Conservation (phyloP, 2,329 filamentous ascomycete genomes). For the Sporothrix brunneoviolacea region DNA sequence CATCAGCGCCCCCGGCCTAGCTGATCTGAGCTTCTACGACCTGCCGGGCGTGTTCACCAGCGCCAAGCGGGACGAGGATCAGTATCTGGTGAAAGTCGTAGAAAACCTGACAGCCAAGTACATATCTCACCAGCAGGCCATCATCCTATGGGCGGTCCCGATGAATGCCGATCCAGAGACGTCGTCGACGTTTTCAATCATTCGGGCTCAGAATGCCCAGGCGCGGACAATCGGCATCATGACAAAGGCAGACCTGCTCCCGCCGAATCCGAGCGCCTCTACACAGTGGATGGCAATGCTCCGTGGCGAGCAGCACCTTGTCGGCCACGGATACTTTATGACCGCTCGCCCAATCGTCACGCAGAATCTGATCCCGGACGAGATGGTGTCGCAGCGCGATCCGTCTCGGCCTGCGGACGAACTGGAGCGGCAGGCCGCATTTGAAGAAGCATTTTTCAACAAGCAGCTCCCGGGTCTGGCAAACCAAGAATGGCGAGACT, state of each 20-base stretch:
- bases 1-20: slow-evolving; percentile 64
- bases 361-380: slow-evolving; percentile 7
- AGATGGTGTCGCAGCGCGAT: slow-evolving; percentile 6
- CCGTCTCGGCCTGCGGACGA: slow-evolving; percentile 31
- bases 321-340: slow-evolving; percentile 72
- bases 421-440: slow-evolving; percentile 44
- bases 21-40: slow-evolving; percentile 76
- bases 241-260: slow-evolving; percentile 75
- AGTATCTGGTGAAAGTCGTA: slow-evolving; percentile 65
- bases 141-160: slow-evolving; percentile 69
- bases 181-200: slow-evolving; percentile 61
- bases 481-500: slow-evolving; percentile 39
- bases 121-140: slow-evolving; percentile 59
- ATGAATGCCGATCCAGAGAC: slow-evolving; percentile 76
- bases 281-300: slow-evolving; percentile 60
- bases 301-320: slow-evolving; percentile 49
- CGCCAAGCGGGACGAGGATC: slow-evolving; percentile 55
- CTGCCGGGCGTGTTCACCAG: slow-evolving; percentile 76
- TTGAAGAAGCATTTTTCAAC: slow-evolving; percentile 48
- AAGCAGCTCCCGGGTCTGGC: slow-evolving; percentile 21
- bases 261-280: slow-evolving; percentile 38
- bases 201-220: slow-evolving; percentile 50
- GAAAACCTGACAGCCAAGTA: slow-evolving; percentile 64
- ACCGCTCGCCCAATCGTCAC: slow-evolving; percentile 55
- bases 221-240: slow-evolving; percentile 65